Evolutionary conservation across 805 yeast species (phyloP).

Genomic region (Zygotorulaspora chibaensis): DNA sequence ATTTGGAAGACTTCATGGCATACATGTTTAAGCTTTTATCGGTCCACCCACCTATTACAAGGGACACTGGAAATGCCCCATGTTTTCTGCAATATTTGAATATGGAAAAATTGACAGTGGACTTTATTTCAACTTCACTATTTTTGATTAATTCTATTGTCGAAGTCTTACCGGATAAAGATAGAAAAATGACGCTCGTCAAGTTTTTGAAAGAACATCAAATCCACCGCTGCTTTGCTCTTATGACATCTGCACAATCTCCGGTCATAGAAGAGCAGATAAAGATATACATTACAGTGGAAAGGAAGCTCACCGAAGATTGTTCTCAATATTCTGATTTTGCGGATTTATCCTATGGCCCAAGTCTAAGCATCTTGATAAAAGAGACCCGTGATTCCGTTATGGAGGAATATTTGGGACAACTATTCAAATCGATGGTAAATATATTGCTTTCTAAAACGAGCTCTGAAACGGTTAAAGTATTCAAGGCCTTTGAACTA

Average conservation of each 20-base stretch:
- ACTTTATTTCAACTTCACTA: conserved; percentile 68
- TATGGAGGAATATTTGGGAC: conserved; percentile 56
- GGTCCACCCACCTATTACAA: background rate
- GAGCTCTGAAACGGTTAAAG: conserved; percentile 40
- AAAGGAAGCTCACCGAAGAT: conserved; percentile 40
- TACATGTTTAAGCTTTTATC: background rate
- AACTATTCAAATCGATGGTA: conserved; percentile 49
- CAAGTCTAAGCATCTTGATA: conserved; percentile 19
- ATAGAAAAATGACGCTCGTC: conserved; percentile 48
- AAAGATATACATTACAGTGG: conserved; percentile 42
- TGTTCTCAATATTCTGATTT: conserved; percentile 7
- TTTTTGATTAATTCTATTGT: conserved; percentile 64
- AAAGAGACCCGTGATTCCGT: conserved; percentile 50
- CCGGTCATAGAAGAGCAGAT: conserved; percentile 64
- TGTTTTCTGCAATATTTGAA: conserved; percentile 12
- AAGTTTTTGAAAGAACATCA: conserved; percentile 59
- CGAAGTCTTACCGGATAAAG: conserved; percentile 37
- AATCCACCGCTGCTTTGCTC: conserved; percentile 46
- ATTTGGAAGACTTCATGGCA: conserved; percentile 9
- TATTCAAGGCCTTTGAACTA: conserved; percentile 44
- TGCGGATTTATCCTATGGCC: conserved; percentile 23
- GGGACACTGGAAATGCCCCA: background rate
- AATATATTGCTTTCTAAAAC: conserved; percentile 55
- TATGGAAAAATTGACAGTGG: conserved; percentile 41
- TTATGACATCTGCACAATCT: conserved; percentile 48